Percentiles rank a stretch among this genome's conserved stretches.
Conservation (phyloP, 2,329 filamentous ascomycete species). For the Colletotrichum sp. region DNA sequence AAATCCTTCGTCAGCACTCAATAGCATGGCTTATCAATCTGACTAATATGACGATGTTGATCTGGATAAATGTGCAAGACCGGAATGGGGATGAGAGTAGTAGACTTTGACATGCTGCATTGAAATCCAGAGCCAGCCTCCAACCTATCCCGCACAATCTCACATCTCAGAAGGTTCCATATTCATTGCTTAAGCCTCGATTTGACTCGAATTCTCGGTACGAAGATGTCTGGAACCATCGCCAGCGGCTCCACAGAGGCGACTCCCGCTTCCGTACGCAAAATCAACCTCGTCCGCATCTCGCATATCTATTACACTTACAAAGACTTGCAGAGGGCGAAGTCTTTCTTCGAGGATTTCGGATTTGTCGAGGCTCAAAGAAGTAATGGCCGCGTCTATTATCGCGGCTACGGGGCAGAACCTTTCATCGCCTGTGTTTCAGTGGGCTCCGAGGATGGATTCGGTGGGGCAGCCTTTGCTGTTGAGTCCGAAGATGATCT, state of each 20-base stretch:
- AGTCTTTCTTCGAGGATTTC: conserved; percentile 52
- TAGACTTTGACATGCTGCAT: neutral
- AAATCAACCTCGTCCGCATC: conserved; percentile 42
- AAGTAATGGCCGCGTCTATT: conserved; percentile 55
- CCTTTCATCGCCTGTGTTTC: conserved; percentile 64
- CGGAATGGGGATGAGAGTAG: neutral
- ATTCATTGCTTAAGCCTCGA: neutral
- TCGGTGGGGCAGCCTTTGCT: conserved; percentile 62
- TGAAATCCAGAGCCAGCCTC: neutral
- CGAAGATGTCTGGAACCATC: neutral
- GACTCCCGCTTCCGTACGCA: neutral
- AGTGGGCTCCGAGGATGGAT: conserved; percentile 51
- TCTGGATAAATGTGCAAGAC: neutral
- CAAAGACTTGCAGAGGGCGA: conserved; percentile 43
- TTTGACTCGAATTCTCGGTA: neutral
- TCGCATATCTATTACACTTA: conserved; percentile 56
- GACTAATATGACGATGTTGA: too few species aligned
- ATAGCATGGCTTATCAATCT: neutral
- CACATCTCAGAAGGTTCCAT: neutral
- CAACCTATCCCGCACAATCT: neutral
- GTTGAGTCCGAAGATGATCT: conserved; percentile 63
- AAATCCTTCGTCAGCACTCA: neutral
- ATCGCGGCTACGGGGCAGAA: conserved; percentile 65
- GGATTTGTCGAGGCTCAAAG: conserved; percentile 46
- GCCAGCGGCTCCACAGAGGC: neutral